phyloP scores from a whole-genome alignment of 1,284 basidiomycete genomes.

The Puccinia brachypodii region DNA sequence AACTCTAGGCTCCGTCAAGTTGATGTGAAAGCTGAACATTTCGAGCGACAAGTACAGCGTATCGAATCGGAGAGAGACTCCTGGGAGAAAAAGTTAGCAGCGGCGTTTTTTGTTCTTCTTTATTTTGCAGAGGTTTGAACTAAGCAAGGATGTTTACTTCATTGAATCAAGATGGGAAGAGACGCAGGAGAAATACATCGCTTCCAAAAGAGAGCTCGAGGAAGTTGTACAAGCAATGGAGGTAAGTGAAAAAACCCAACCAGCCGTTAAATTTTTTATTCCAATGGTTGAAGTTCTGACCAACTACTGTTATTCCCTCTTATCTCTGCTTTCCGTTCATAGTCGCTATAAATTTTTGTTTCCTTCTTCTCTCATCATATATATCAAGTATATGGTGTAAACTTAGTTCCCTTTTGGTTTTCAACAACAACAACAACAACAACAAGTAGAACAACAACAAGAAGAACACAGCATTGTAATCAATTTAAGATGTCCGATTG shows the following conservation, averaged over 20 bases:
- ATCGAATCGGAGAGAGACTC: constrained; percentile 86
- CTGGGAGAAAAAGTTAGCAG: constrained; percentile 91
- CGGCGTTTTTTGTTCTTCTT: neutral
- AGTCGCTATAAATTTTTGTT: constrained; percentile 1
- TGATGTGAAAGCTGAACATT: constrained; percentile 98
- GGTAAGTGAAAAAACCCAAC: neutral
- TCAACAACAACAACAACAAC: constrained; percentile 1
- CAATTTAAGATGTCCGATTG: neutral
- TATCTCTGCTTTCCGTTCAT: neutral
- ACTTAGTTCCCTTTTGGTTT: neutral
- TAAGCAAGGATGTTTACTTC: too few species aligned
- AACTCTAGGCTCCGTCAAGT: constrained; percentile 82
- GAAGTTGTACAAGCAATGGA: constrained; percentile 82
- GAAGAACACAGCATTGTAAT: neutral
- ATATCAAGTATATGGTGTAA: neutral
- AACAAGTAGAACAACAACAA: too few species aligned
- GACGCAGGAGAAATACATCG: constrained; percentile 69
- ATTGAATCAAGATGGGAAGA: constrained; percentile 63
- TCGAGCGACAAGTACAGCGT: constrained; percentile 85
- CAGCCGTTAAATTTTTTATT: too few species aligned
- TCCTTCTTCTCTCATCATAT: neutral
- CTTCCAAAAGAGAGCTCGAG: constrained; percentile 80
- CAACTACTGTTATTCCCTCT: neutral
- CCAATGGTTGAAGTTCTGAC: neutral
- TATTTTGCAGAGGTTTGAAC: constrained; percentile 5